Percentiles rank a stretch among this genome's conserved stretches.
Conservation (phyloP, 768 basidiomycete genomes). For the Lentinula lateritia region DNA sequence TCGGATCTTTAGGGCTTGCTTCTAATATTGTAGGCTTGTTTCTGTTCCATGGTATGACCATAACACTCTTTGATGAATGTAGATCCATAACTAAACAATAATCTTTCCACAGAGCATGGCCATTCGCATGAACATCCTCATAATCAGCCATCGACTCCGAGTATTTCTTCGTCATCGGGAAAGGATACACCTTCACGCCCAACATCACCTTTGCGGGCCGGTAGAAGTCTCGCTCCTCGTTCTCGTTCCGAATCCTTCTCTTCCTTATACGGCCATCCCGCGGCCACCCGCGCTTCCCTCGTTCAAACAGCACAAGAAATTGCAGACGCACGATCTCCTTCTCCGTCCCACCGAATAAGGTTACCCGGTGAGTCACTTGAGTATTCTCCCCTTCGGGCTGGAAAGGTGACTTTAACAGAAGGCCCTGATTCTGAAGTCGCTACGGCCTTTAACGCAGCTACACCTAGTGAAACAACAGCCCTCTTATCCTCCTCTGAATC, state of each 20-base stretch:
- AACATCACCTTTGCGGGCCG: conserved; percentile 12
- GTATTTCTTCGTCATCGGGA: conserved; percentile 9
- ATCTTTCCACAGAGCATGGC: conserved; percentile 49
- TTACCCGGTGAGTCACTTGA: conserved; percentile 19
- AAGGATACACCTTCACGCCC: conserved; percentile 22
- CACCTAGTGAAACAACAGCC: conserved; percentile 37
- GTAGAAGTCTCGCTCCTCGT: conserved; percentile 18
- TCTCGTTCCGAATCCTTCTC: conserved; percentile 40
- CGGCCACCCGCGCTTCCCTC: conserved; percentile 64
- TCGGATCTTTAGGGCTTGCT: conserved; percentile 82
- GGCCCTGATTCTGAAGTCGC: background rate
- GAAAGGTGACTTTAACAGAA: background rate
- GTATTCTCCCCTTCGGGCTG: background rate
- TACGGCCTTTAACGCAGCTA: background rate
- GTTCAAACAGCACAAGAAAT: conserved; percentile 85
- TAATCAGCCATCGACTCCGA: conserved; percentile 23
- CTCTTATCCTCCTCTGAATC: conserved; percentile 18
- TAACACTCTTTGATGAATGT: background rate
- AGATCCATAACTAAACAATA: background rate
- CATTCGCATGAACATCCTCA: conserved; percentile 55
- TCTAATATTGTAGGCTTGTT: conserved; percentile 93
- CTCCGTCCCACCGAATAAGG: conserved; percentile 18
- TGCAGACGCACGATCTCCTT: conserved; percentile 48
- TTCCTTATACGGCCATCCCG: conserved; percentile 71
- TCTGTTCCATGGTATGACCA: conserved; percentile 81